Evolutionary conservation across 2,329 filamentous ascomycete genomes (phyloP).

Genomic region (Fonsecaea nubica): DNA sequence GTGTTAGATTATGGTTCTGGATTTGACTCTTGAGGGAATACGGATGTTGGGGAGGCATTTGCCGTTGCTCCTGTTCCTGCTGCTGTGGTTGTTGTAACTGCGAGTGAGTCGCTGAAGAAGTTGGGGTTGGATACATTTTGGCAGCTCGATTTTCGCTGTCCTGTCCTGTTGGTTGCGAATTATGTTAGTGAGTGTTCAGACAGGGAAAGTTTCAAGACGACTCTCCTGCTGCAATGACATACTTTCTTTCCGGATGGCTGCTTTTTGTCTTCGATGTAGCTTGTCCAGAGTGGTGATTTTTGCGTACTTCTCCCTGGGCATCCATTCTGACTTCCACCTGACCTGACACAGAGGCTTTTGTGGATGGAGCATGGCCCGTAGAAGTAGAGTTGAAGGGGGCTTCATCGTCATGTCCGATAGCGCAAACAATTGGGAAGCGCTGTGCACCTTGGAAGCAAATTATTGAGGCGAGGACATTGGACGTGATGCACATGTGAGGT

Average conservation of each 20-base stretch:
- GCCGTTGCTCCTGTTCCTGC: background rate
- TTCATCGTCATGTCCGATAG: constrained; percentile 25
- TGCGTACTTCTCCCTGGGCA: constrained; percentile 40
- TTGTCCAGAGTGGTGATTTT: constrained; percentile 40
- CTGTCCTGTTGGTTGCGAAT: constrained; percentile 17
- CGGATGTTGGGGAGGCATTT: no score
- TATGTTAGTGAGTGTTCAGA: constrained; percentile 5
- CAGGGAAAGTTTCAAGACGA: background rate
- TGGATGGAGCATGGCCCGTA: constrained; percentile 31
- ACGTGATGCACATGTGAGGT: background rate
- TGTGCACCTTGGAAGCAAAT: constrained; percentile 2
- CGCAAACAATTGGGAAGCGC: background rate
- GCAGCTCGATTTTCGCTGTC: constrained; percentile 22
- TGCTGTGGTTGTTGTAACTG: constrained; percentile 31
- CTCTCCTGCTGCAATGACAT: constrained; percentile 17
- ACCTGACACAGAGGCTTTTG: constrained; percentile 34
- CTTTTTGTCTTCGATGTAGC: constrained; percentile 40
- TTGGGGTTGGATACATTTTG: constrained; percentile 34
- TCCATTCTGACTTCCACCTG: constrained; percentile 37
- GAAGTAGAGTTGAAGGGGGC: constrained; percentile 34
- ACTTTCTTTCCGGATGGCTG: constrained; percentile 37
- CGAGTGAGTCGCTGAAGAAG: constrained; percentile 19
- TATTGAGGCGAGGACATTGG: constrained; percentile 2
- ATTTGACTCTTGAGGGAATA: constrained; percentile 44
- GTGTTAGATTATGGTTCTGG: constrained; percentile 45